Conservation (phyloP, 257 asterid species). For the Paraleonurus japonicus region DNA sequence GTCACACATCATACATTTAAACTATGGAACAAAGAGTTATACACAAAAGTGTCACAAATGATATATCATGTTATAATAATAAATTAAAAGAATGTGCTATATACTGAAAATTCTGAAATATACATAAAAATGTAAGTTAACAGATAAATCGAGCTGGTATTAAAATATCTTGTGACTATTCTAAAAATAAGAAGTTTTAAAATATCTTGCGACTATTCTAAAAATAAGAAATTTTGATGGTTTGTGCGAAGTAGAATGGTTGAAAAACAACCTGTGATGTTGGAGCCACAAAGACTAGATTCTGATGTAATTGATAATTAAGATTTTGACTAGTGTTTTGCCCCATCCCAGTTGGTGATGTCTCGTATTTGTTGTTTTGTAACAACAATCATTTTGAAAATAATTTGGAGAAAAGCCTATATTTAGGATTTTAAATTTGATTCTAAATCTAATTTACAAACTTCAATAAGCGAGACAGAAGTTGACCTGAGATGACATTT, state of each 20-base stretch:
- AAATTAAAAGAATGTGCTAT: not conserved
- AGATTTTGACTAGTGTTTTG: constrained; percentile 25
- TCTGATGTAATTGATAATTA: constrained; percentile 16
- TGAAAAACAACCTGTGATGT: constrained; percentile 6
- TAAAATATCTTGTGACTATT: not conserved
- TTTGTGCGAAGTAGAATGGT: constrained; percentile 1
- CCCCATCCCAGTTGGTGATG: constrained; percentile 13
- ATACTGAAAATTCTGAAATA: constrained; percentile 15
- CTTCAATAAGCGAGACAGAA: no score
- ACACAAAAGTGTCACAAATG: no score
- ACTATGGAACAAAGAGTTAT: no score
- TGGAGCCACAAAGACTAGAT: constrained; percentile 26
- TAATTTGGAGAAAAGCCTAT: not conserved
- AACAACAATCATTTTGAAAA: constrained; percentile 1
- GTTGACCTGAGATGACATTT: no score
- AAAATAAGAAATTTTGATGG: not conserved
- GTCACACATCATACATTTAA: no score
- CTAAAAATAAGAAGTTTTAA: not conserved
- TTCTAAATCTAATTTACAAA: no score
- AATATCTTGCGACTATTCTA: not conserved
- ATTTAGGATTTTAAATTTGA: no score
- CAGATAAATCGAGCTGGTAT: not conserved
- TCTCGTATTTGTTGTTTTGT: constrained; percentile 19
- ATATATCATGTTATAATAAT: no score
- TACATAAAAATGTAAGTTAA: not conserved